Evolutionary conservation across 2,329 filamentous ascomycete genomes (phyloP), one percentile per base, ranked within the genome.

Genomic region (Fusarium begoniae): DNA sequence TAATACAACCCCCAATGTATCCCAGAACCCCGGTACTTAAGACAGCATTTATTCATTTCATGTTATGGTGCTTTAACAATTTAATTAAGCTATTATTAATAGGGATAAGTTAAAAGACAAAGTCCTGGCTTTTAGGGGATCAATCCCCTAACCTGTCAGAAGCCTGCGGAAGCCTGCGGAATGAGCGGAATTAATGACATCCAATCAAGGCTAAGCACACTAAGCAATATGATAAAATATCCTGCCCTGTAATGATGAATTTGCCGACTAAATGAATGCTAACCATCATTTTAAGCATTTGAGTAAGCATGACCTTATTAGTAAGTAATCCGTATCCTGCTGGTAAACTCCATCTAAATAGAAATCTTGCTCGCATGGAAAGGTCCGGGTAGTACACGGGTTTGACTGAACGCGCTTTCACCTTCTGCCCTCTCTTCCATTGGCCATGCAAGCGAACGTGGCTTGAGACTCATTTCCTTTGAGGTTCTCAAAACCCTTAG

Each of bases 301-400:
- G 1, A 30, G 10, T n/a, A 50, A n/a, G 47, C 6, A n/a, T 32
- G 22, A 12, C 11, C 11, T 32, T 50, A 10, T 50, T n/a, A n/a
- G n/a, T n/a, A n/a, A n/a, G n/a, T n/a, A n/a, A n/a, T n/a, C n/a
- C n/a, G n/a, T n/a, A n/a, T n/a, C n/a, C n/a, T n/a, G n/a, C n/a
- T 17, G 0, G 5, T 1, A 30, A 14, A 18, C 15, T 9, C 8
- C 7, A 18, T 13, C 11, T 22, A 6, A 6, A 13, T 32, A 1
- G 4, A 20, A 51, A 24, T 30, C 20, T 17, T 15, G 26, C 13
- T 30, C 20, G 4, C 4, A 15, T 11, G 12, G 45, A 22, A 11
- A 15, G 4, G 13, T 22, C 9, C 5, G 14, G 20, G 14, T 12
- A 17, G 8, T 13, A 4, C 7, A 2, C n/a, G 9, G 30, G 17